Conservation (phyloP, 495 filamentous ascomycete genomes). For the Penicillium desertorum region DNA sequence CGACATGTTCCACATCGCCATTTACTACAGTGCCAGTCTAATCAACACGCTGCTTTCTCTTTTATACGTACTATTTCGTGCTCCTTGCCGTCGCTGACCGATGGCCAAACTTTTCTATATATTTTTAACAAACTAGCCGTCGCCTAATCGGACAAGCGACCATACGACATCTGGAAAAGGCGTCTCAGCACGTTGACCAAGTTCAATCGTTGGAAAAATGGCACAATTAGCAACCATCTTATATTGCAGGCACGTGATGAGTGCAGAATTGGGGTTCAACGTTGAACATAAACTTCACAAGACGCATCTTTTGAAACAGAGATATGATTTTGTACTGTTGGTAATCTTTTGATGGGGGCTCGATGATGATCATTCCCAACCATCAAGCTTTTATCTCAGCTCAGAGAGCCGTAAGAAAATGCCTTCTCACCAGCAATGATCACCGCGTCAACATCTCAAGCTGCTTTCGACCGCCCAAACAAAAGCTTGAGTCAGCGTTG, state of each 20-base stretch:
- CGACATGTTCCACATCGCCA: constrained; percentile 1
- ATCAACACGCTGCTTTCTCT: background rate
- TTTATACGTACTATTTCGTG: background rate
- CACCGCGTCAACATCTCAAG: background rate
- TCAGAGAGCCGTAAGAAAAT: background rate
- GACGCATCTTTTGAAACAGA: constrained; percentile 1
- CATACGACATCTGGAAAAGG: no score
- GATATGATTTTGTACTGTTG: background rate
- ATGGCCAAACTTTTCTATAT: background rate
- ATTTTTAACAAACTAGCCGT: background rate
- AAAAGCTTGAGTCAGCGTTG: background rate
- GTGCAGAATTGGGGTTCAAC: background rate
- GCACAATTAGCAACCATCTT: background rate
- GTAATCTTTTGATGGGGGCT: background rate
- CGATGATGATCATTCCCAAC: constrained; percentile 2
- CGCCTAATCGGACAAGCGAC: background rate
- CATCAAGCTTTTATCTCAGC: background rate
- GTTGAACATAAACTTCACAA: background rate
- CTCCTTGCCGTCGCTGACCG: background rate
- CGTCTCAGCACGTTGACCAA: no score
- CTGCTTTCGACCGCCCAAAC: background rate
- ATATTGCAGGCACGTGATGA: background rate
- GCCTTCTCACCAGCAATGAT: constrained; percentile 5
- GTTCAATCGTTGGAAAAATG: no score
- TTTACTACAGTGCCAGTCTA: background rate